Evolutionary conservation across 805 yeast species (phyloP), one percentile per base, ranked within the genome.

Genomic region (Yarrowia sp.): DNA sequence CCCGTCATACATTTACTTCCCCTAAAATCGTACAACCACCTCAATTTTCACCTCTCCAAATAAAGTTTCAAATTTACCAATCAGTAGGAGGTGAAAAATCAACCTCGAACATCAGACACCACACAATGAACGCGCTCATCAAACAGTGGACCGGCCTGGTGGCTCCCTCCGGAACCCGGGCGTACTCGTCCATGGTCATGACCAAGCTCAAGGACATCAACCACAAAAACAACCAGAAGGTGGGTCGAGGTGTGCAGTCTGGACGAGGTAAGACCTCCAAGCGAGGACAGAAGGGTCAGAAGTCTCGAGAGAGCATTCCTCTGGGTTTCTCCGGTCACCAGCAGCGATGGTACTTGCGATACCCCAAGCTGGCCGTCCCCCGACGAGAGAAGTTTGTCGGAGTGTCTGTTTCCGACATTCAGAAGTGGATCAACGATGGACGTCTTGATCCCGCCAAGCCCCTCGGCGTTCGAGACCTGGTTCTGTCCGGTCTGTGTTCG

Each of bases 281-380:
- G 61, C 85, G 98, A 78, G 99, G 99, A 83, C 97, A 91, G 76
- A 95, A 95, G 81, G 99, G 99, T 86, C 98, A 94, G 78, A 94
- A 94, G 81, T 97, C 98, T 11, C 87, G 98, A 80, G 90, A 94
- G 46, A 86, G 88, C 50, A 94, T 94, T 40, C 94, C 92, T 69
- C 86, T 89, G 70, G 91, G 97, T 94, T 92, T 94, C 77, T 99
- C 95, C 82, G 99, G 99, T 86, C 98, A 99, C 77, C 99, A 95
- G 78, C 95, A 98, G 1, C 98, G 98, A 35, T 87, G 89, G 76
- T 87, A 87, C 78, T 85, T 90, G 79, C 81, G 90, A 73, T 87
- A 91, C 79, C 97, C 98, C 73, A 94, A 94, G 77, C 46, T 46
- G 46, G 8, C 67, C 7, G 46, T 61, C 15, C 67, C 67, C 19